These are phyloP conservation scores for Solanum lycopersicoides DNA, from an alignment of 257 asterid genomes.

Conservation along the genomic window DNA sequence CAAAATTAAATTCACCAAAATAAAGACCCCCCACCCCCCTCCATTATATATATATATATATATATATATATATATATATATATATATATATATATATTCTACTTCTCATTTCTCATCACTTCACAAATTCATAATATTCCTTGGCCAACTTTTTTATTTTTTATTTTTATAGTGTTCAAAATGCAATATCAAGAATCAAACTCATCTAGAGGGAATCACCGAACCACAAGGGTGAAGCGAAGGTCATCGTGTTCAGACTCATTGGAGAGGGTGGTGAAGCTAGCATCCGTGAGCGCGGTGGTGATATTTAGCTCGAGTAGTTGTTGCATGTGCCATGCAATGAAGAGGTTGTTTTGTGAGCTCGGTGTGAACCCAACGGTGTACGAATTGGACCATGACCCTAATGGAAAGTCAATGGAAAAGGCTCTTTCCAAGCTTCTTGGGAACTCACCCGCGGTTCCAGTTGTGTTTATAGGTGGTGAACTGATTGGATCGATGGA, in stretches of 20 bases:
- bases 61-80: conserved; percentile 10
- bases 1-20: neutral
- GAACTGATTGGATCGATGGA: conserved; percentile 35
- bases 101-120: neutral
- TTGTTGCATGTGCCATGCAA: conserved; percentile 47
- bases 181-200: conserved; percentile 14
- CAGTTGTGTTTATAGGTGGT: conserved; percentile 37
- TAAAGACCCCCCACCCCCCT: neutral
- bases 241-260: conserved; percentile 8
- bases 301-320: conserved; percentile 31
- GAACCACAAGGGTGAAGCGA: neutral
- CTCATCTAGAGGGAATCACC: neutral
- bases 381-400: conserved; percentile 31
- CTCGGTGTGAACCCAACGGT: conserved; percentile 30
- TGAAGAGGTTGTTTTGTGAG: conserved; percentile 31
- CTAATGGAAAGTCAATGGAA: conserved; percentile 27
- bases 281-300: conserved; percentile 34
- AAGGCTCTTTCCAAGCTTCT: conserved; percentile 24
- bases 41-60: too few relatives aligned
- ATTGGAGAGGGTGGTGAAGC: conserved; percentile 24
- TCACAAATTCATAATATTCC: neutral
- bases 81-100: neutral
- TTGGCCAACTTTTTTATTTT: neutral
- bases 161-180: neutral
- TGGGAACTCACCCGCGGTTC: conserved; percentile 19